Evolutionary conservation across 2,329 filamentous ascomycete genomes (phyloP), one percentile per base, ranked within the genome.

Genomic region (Decorospora gaudefroyi): DNA sequence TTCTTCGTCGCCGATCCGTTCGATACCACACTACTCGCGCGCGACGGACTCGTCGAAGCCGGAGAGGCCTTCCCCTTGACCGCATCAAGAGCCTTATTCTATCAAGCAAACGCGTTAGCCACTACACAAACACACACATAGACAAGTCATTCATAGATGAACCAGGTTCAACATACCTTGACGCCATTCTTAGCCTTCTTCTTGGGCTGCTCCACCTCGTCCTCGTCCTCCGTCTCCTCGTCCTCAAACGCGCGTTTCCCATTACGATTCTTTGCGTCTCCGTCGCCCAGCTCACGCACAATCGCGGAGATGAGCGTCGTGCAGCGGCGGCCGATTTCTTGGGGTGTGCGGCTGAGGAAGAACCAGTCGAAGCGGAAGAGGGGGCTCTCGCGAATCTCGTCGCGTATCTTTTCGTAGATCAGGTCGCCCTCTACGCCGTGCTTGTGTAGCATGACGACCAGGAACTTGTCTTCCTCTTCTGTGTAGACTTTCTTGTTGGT

Each of bases 401-500:
- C 92, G n/a, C 93, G 86, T 65, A 99, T 96, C 69, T 85, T 86
- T 61, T 99, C 93, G 69, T 93, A 95, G 51, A 99, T 81, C 22
- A 83, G 83, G 61, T 97, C 92, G 1, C 87, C 87, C 67, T 99
- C 95, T 23, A 99, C 85, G 5, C 95, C 93, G 60, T 90, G 87
- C 70, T 86, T 88, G 73, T 99, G 90, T 4, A 99, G 79, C 74
- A 96, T 86, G 35, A 99, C 92, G 22, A 99, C 79, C 38, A 99
- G 74, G 74, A 99, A 99, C 3, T 93, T 84, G 67, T 99, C 93
- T 70, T 99, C 93, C 67, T 99, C 93, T 68, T 99, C 95, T 0
- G 91, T 97, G 69, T 99, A 99, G 1, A 99, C 91, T 76, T 99
- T 99, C 77, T 99, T 99, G 81, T 99, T 99, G 7, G 95, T 99